phyloP scores from a whole-genome alignment of 2,329 filamentous ascomycete species.

The Fusarium sp. region DNA sequence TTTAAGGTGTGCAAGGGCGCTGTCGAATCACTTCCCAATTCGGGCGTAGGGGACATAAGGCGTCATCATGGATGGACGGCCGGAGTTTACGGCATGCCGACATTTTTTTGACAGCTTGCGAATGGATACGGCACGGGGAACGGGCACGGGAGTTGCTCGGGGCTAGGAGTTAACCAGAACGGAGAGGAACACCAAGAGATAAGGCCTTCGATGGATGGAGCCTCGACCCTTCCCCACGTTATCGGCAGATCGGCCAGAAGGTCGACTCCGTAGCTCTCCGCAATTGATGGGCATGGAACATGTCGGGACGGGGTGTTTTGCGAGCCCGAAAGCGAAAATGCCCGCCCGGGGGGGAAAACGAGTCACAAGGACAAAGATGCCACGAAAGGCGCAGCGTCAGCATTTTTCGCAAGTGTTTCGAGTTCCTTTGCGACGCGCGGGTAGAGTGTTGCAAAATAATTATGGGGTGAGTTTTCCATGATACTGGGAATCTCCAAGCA shows the following conservation, averaged over 20 bases:
- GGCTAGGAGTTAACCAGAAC: constrained; percentile 26
- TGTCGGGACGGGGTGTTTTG: constrained; percentile 29
- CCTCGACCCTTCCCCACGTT: constrained; percentile 23
- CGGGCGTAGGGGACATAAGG: background rate
- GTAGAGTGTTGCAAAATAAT: background rate
- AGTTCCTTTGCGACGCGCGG: background rate
- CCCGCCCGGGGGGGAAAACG: constrained; percentile 7
- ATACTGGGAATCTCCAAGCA: constrained; percentile 1
- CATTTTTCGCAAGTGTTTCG: background rate
- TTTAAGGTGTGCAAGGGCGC: background rate
- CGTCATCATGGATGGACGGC: constrained; percentile 8
- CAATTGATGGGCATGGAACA: constrained; percentile 18
- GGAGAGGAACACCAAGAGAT: background rate
- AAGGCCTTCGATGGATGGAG: background rate
- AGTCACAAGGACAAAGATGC: constrained; percentile 19
- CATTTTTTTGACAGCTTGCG: background rate
- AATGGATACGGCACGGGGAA: background rate
- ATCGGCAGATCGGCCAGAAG: constrained; percentile 32
- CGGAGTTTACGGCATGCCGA: constrained; percentile 28
- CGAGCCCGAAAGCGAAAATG: constrained; percentile 39
- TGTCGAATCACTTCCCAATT: background rate
- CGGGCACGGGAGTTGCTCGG: constrained; percentile 27
- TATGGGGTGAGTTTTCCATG: background rate
- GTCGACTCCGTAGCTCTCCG: constrained; percentile 22
- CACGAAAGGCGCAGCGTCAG: background rate